phyloP scores from a whole-genome alignment of 129 eudicot genomes.

The Smallanthus sonchifolius region DNA sequence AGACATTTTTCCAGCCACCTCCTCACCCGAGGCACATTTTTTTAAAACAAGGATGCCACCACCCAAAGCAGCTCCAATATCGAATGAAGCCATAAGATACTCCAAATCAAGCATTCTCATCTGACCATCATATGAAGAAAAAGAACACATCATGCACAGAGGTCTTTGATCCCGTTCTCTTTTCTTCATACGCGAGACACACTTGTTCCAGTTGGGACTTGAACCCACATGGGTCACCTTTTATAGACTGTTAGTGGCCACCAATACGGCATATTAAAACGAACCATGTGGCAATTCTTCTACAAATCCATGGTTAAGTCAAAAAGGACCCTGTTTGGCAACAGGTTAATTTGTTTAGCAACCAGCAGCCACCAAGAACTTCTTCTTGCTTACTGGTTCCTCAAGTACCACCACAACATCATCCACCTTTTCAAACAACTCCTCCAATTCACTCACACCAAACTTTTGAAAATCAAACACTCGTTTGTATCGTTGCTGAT shows the following conservation, averaged over 20 bases:
- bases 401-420: slow-evolving; percentile 74
- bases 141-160: too few relatives aligned
- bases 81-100: too few relatives aligned
- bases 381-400: slow-evolving; percentile 67
- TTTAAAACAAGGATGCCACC: too few relatives aligned
- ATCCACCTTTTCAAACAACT: slow-evolving; percentile 71
- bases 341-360: slow-evolving; percentile 8
- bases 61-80: too few relatives aligned
- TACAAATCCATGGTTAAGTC: not conserved
- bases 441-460: slow-evolving; percentile 74
- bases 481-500: slow-evolving; percentile 73
- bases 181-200: not conserved
- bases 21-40: too few relatives aligned
- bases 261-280: not conserved
- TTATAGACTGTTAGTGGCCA: not conserved
- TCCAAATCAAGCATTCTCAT: too few relatives aligned
- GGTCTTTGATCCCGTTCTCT: not conserved
- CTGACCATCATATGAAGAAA: too few relatives aligned
- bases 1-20: too few relatives aligned
- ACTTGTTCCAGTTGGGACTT: not conserved
- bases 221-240: not conserved
- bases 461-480: slow-evolving; percentile 55
- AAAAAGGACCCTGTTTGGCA: not conserved
- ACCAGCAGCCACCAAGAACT: slow-evolving; percentile 66
- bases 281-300: not conserved